These are phyloP conservation scores for Beta macrorhiza DNA, from an alignment of 179 eudicot genomes.

Conservation along the genomic window DNA sequence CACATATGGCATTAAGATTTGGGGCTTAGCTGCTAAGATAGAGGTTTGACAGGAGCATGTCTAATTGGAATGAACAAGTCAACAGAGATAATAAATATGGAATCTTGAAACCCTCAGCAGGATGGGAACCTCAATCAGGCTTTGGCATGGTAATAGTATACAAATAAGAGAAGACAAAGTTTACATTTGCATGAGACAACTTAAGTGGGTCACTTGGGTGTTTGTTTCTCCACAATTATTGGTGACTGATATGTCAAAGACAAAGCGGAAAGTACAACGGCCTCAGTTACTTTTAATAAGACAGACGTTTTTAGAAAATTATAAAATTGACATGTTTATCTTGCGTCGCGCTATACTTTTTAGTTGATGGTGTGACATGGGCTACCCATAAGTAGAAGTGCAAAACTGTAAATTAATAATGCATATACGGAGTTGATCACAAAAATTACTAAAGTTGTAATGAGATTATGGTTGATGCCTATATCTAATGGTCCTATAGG, in stretches of 20 bases:
- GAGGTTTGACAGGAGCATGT: constrained; percentile 17
- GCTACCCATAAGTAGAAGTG: too few species aligned
- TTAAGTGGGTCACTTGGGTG: constrained; percentile 26
- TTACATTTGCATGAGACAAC: constrained; percentile 18
- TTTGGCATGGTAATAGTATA: background rate
- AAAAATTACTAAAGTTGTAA: too few species aligned
- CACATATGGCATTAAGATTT: background rate
- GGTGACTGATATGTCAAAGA: constrained; percentile 15
- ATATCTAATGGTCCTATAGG: too few species aligned
- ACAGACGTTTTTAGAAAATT: background rate
- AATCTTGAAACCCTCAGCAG: constrained; percentile 30
- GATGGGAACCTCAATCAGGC: constrained; percentile 7
- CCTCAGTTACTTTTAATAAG: too few species aligned
- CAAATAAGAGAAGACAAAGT: constrained; percentile 19
- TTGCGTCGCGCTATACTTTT: too few species aligned
- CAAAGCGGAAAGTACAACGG: background rate
- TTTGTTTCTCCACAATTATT: background rate
- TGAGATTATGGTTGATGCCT: too few species aligned
- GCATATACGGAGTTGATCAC: too few species aligned
- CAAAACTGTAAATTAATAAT: too few species aligned
- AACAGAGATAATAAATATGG: constrained; percentile 25
- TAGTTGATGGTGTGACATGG: too few species aligned
- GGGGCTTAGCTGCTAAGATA: constrained; percentile 3
- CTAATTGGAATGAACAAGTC: constrained; percentile 21
- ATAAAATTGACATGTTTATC: background rate